phyloP scores from a whole-genome alignment of 2,329 filamentous ascomycete genomes.

The Monosporascus sp. region DNA sequence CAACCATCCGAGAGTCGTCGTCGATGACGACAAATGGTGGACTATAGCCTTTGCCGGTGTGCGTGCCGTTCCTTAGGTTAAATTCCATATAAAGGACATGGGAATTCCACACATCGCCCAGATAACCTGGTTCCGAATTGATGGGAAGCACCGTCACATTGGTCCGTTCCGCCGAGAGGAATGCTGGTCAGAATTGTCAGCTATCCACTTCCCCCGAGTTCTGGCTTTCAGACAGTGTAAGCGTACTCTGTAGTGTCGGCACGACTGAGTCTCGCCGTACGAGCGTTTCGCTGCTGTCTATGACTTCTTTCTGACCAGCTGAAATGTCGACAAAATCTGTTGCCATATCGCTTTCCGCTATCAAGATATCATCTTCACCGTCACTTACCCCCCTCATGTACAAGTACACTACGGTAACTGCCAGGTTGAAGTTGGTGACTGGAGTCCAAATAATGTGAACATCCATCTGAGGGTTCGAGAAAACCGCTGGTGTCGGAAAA shows the following conservation, averaged over 20 bases:
- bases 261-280: neutral
- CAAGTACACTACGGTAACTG: neutral
- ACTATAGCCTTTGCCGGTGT: neutral
- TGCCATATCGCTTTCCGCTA: neutral
- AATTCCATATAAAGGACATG: neutral
- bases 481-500: neutral
- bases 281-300: neutral
- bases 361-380: neutral
- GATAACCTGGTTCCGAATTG: accelerated
- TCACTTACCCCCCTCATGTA: neutral
- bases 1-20: accelerated
- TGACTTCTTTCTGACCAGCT: too few species aligned
- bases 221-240: neutral
- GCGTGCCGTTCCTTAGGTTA: neutral
- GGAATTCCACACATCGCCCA: neutral
- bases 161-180: accelerated
- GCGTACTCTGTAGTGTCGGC: neutral
- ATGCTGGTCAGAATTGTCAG: neutral
- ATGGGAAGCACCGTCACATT: neutral
- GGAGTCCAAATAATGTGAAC: neutral
- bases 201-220: neutral
- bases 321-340: neutral
- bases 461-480: neutral
- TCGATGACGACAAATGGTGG: neutral
- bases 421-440: neutral